Evolutionary conservation across 345 rosid genomes (phyloP), one percentile per base, ranked within the genome.

Genomic region (Eutrema japonicum): DNA sequence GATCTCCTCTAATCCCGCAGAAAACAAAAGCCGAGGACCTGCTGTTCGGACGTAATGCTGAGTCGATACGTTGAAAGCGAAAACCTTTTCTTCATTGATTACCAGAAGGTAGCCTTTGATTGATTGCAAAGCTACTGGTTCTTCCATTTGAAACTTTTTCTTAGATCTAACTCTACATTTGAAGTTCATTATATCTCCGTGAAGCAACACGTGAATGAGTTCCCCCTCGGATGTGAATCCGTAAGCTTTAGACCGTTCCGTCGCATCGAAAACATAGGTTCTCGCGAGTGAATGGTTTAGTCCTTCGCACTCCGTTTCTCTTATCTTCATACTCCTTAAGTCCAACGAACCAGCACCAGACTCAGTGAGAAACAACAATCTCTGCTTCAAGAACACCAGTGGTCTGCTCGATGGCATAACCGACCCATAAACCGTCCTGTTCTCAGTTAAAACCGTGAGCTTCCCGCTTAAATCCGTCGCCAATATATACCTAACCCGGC

Each of bases 131-230:
- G 87, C 88, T 6, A 89, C 77, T 3, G 95, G 95, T 78, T 80
- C 88, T 8, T 78, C 84, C 76, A 87, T 73, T 52, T 88, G 93
- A n/a, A 84, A 70, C 82, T 85, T 94, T 55, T 80, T 94, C 84
- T 88, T 91, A 53, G 88, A 89, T 76, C 98, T 81, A 16, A 94
- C 96, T 82, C 96, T 83, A 81, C 98, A 94, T 71, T 94, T 94
- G 85, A 91, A 94, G 84, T 94, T 94, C 87, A 86, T 81, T 8
- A 88, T 75, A 82, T 94, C 97, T 26, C 97, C 97, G 10, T 89
- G 83, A 62, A 94, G 81, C 71, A 87, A 36, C 0, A 91, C 84
- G 37, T 94, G 95, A 76, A 91, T 87, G 74, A 91, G 67, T 64
- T 91, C 91, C 5, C 98, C 96, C 3, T 87, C 96, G 0, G 86